Evolutionary conservation across 2,329 filamentous ascomycete genomes (phyloP), one percentile per base, ranked within the genome.

Genomic region (Cephalotrichum gorgonifer): DNA sequence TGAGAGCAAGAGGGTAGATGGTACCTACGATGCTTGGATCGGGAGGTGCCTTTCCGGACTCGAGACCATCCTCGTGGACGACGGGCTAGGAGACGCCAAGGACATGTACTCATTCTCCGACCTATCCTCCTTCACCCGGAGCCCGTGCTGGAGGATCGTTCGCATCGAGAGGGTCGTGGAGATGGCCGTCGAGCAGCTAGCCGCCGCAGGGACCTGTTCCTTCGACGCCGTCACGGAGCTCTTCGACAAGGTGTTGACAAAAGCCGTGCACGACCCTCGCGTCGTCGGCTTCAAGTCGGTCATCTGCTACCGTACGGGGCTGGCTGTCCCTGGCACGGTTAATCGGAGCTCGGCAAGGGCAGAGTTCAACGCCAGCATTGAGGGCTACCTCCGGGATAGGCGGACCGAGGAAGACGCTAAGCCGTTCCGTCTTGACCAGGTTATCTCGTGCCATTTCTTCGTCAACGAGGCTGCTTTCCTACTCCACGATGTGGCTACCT

Each of bases 221-320:
- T 33, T 45, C 27, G 3, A 30, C 11, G n/a, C 30, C 6, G 71
- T 68, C 63, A 58, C 66, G 1, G 59, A 57, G 27, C 54, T 42
- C 3, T 62, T 70, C 27, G 62, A 71, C 11, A 56, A 61, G 2
- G 60, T 64, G 12, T 81, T 93, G 31, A 59, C 66, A 11, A 63
- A 71, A 2, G 74, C 78, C 3, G 71, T 89, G 25, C 67, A 71
- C 1, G 52, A 53, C 41, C 67, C 76, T 0, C 74, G 82, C 17
- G 81, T 94, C 2, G 86, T 79, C 1, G 88, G 78, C 2, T 94
- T 94, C 74, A 93, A 94, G 63, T 86, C 82, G 1, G 80, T 90
- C 44, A 79, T 94, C 49, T 91, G 87, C 65, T 93, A 93, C 61
- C 76, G 87, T 14, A 86, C 82, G 0, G 88, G 88, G 0, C 70